A percentile compares a stretch with the other conserved stretches of the same genome.
Evolutionary conservation across 805 yeast species (phyloP).

Genomic region (Millerozyma acaciae): DNA sequence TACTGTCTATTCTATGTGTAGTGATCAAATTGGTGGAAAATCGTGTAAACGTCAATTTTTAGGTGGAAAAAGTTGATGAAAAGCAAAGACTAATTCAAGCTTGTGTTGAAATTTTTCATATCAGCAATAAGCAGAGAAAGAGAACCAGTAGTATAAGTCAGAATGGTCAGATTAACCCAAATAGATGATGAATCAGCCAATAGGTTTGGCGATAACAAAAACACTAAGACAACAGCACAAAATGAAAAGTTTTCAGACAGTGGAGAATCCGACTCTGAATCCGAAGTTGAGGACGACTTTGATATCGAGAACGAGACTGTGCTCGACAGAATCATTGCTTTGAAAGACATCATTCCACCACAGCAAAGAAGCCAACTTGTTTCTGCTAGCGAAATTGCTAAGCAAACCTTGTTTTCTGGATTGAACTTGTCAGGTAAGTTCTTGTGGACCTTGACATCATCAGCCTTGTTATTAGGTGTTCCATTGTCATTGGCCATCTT

Average conservation of each 20-base stretch:
- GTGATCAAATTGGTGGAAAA: too few species aligned
- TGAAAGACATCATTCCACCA: conserved; percentile 90
- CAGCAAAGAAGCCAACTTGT: conserved; percentile 57
- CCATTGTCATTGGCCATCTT: conserved; percentile 88
- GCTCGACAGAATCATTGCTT: conserved; percentile 82
- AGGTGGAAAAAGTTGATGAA: too few species aligned
- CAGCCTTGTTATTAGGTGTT: conserved; percentile 82
- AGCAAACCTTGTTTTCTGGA: conserved; percentile 35
- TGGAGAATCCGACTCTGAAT: conserved; percentile 40
- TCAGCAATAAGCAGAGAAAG: neutral
- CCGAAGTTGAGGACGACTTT: conserved; percentile 64
- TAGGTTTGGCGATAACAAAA: conserved; percentile 26
- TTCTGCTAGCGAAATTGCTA: conserved; percentile 29
- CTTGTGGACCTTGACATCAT: conserved; percentile 82
- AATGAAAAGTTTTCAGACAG: conserved; percentile 27
- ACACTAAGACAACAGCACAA: conserved; percentile 17
- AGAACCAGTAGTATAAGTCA: conserved; percentile 5
- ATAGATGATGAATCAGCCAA: conserved; percentile 55
- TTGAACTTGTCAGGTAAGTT: conserved; percentile 65
- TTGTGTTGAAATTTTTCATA: too few species aligned
- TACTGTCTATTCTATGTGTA: too few species aligned
- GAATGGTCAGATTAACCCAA: conserved; percentile 74
- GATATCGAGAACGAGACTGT: conserved; percentile 78
- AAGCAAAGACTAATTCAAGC: too few species aligned
- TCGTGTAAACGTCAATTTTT: too few species aligned